Evolutionary conservation across 495 filamentous ascomycete genomes (phyloP).

Genomic region (Trichoderma parareesei): DNA sequence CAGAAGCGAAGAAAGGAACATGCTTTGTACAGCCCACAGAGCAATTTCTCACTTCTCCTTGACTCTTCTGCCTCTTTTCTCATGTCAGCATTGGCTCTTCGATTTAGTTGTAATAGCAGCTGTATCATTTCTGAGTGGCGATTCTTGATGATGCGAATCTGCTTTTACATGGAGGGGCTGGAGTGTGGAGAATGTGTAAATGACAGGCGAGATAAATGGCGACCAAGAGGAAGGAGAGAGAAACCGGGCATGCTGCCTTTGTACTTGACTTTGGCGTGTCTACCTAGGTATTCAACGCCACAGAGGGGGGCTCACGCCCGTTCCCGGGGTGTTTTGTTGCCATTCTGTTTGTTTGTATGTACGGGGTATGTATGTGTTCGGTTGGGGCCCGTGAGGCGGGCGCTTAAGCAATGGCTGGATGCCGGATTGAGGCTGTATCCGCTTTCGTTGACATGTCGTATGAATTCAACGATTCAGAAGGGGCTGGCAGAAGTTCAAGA

Average conservation of each 20-base stretch:
- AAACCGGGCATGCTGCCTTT: neutral
- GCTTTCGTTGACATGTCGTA: neutral
- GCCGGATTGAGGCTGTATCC: neutral
- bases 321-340: neutral
- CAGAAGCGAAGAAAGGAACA: neutral
- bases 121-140: neutral
- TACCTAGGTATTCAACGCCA: neutral
- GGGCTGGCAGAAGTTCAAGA: neutral
- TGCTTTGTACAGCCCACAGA: neutral
- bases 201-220: slow-evolving; percentile 2
- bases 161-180: neutral
- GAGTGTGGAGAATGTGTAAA: neutral
- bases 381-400: neutral
- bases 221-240: neutral
- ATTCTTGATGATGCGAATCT: neutral
- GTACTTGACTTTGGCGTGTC: neutral
- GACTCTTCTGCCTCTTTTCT: neutral
- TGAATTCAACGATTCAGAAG: neutral
- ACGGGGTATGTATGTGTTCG: neutral
- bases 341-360: neutral
- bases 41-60: neutral
- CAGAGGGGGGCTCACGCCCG: neutral
- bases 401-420: neutral
- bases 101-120: too few species aligned
- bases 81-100: neutral